phyloP scores from a whole-genome alignment of 352 stramenopile species.

The Phytophthora foliorum region DNA sequence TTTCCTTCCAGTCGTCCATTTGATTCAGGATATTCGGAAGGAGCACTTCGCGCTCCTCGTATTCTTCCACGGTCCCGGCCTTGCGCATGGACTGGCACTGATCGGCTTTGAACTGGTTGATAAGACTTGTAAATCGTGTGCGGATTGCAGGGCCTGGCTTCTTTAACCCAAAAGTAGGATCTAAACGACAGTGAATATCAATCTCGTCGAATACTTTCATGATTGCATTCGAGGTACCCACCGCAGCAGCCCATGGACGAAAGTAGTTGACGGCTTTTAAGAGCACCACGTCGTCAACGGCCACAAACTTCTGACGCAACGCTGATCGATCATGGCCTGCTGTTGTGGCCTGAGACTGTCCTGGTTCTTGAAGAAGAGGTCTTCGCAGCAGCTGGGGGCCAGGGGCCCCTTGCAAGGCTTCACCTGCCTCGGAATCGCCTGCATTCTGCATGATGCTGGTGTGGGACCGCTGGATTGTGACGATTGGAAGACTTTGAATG shows the following conservation, averaged over 20 bases:
- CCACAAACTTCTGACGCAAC: slow-evolving; percentile 7
- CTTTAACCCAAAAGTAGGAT: background rate
- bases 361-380: too few relatives aligned
- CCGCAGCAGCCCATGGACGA: background rate
- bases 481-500: background rate
- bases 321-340: background rate
- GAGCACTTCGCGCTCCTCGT: background rate
- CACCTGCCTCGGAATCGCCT: background rate
- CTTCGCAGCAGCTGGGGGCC: too few relatives aligned
- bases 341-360: too few relatives aligned
- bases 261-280: slow-evolving; percentile 6
- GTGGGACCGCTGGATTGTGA: too few relatives aligned
- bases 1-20: background rate
- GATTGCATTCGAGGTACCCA: slow-evolving; percentile 3
- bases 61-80: background rate
- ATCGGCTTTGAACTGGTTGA: background rate
- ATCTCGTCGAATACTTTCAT: slow-evolving; percentile 21
- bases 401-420: background rate
- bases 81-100: background rate
- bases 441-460: background rate
- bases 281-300: slow-evolving; percentile 11
- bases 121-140: background rate
- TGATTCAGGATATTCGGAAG: background rate
- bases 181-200: background rate
- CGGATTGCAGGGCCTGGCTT: background rate